Base-by-base conservation (phyloP, 2,329 filamentous ascomycete species). In the Lecanicillium sp. region DNA sequence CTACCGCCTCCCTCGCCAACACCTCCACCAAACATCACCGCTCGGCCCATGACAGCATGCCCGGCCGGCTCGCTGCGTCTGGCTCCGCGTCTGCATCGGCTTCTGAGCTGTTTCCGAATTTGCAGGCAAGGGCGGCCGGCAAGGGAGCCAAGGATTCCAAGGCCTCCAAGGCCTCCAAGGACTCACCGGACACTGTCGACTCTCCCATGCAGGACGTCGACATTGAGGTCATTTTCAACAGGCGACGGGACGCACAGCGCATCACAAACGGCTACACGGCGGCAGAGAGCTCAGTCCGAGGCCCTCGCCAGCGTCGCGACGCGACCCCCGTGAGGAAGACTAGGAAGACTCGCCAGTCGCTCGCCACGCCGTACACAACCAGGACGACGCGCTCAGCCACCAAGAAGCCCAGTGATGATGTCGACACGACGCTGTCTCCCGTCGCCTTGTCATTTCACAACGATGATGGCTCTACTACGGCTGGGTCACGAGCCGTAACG, bases 401-500 rank as follows among this genome's bases (percentile, higher is more conserved):
- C 50, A 79, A 77, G 66, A 62, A 73, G 41, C 59, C 69, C 19
- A 61, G 71, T 54, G 74, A 79, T 46, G 73, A 77, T 42, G 55
- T 66, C 13, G 74, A 79, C 39, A 64, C 68, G 34, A 60, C 65
- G 42, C 62, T 63, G 42, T 79, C 77, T 33, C 74, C 77, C 3
- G 68, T 68, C 13, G 57, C 67, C 13, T 62, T 67, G 37, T 68
- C 66, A 33, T 69, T 73, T 48, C 62, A 66, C 39, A 61, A 61
- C n/a, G 67, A 72, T 32, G 53, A 59, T 51, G 56, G 68, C 60
- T 57, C 68, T 56, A 44, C 66, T 52, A 60, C 66, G 52, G 60
- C 66, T 33, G 69, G 64, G 47, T 81, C 78, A 22, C 74, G 79
- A 48, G 75, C 76, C 40, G 74, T 67, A 40, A 83, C 79, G 22